A percentile compares a stretch with the other conserved stretches of the same genome.
phyloP scores from a whole-genome alignment of 164 flowering plant species.

The Buxus sempervirens region DNA sequence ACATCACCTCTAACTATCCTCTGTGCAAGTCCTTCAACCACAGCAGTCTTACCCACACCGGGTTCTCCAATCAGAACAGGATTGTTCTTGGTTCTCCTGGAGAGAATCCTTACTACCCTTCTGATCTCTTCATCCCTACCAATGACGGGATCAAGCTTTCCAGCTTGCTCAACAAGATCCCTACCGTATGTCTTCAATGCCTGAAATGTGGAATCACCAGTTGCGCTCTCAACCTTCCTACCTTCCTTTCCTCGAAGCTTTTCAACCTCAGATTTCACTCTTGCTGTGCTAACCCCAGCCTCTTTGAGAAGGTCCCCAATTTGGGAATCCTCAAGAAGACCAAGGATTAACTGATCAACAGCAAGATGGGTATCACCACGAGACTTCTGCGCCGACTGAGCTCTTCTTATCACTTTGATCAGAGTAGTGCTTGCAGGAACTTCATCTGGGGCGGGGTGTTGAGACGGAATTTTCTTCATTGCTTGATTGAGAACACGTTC shows the following conservation, averaged over 20 bases:
- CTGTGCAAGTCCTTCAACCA: conserved; percentile 88
- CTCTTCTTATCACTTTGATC: conserved; percentile 59
- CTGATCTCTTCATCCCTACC: conserved; percentile 87
- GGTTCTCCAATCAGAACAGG: conserved; percentile 91
- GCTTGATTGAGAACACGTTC: conserved; percentile 65
- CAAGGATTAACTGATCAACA: conserved; percentile 68
- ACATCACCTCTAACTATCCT: conserved; percentile 81
- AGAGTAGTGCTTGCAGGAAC: conserved; percentile 63
- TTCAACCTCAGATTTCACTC: conserved; percentile 73
- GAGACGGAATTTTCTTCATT: conserved; percentile 64
- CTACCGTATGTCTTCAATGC: conserved; percentile 84
- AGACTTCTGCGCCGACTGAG: conserved; percentile 66
- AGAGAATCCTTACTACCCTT: conserved; percentile 68
- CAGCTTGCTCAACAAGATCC: conserved; percentile 81
- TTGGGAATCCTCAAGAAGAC: conserved; percentile 86
- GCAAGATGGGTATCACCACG: conserved; percentile 71
- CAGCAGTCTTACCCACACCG: conserved; percentile 92
- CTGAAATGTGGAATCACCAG: conserved; percentile 78
- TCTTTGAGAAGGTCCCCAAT: conserved; percentile 66
- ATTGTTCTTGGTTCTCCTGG: conserved; percentile 81
- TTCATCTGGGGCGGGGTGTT: conserved; percentile 69
- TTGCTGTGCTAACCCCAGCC: conserved; percentile 53
- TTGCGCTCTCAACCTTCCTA: conserved; percentile 77
- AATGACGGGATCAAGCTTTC: conserved; percentile 85
- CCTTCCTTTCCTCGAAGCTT: conserved; percentile 83